Percentiles rank a stretch among this genome's conserved stretches.
Evolutionary conservation across 1,284 basidiomycete species (phyloP).

Genomic region (Lentinula novae-zelandiae): DNA sequence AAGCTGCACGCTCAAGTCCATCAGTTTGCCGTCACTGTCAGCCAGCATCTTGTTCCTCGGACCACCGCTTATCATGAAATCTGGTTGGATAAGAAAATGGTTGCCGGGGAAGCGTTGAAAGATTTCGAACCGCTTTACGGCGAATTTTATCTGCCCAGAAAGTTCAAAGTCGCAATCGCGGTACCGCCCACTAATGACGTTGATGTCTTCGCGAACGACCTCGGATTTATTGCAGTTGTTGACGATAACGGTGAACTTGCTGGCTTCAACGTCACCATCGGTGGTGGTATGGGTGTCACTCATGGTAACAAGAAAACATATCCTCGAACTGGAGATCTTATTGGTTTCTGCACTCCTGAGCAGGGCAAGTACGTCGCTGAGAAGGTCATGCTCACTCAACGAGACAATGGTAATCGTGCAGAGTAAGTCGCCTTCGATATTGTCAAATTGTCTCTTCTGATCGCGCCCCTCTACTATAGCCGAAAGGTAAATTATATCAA

Average conservation of each 20-base stretch:
- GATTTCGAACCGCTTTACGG: conserved; percentile 98
- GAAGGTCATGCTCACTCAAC: conserved; percentile 90
- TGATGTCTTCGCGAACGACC: conserved; percentile 94
- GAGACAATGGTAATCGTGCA: conserved; percentile 93
- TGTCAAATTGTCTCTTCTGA: conserved; percentile 4
- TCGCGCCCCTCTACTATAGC: conserved; percentile 24
- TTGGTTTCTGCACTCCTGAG: conserved; percentile 92
- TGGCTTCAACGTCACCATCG: conserved; percentile 89
- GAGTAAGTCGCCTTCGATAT: conserved; percentile 53
- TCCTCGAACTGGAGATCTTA: conserved; percentile 82
- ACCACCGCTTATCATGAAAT: conserved; percentile 98
- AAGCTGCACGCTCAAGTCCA: conserved; percentile 84
- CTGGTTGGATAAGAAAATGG: conserved; percentile 96
- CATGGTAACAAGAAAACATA: conserved; percentile 99
- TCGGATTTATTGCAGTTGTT: conserved; percentile 93
- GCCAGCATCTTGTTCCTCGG: conserved; percentile 84
- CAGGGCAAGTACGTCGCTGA: conserved; percentile 88
- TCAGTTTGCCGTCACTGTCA: conserved; percentile 83
- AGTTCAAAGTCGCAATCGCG: conserved; percentile 98
- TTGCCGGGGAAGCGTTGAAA: conserved; percentile 87
- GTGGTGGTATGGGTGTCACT: conserved; percentile 99
- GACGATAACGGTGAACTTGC: conserved; percentile 68
- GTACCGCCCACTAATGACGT: conserved; percentile 97
- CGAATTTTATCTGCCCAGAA: conserved; percentile 94
- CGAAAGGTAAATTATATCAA: conserved; percentile 39